These are phyloP conservation scores for Scheffersomyces stambukii DNA, from an alignment of 1,139 yeast species.

Conservation along the genomic window DNA sequence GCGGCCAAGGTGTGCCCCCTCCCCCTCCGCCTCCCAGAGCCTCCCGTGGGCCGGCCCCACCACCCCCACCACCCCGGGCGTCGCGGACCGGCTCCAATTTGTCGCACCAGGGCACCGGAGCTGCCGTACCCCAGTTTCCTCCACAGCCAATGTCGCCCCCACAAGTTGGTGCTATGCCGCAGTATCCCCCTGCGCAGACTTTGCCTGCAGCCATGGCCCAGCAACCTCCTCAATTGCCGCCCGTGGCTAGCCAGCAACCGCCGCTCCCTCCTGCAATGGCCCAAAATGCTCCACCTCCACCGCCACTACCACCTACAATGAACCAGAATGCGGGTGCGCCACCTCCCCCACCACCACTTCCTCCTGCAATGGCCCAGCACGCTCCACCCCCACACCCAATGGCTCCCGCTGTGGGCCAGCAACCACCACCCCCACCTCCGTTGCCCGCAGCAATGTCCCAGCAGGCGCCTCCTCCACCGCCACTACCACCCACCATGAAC, in stretches of 20 bases:
- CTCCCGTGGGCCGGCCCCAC: conserved; percentile 16
- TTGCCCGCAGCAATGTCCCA: conserved; percentile 16
- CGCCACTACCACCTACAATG: conserved; percentile 16
- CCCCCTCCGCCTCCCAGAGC: conserved; percentile 33
- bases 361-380: conserved; percentile 2
- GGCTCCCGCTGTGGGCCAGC: too few species aligned
- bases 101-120: too few species aligned
- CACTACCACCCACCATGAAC: conserved; percentile 22
- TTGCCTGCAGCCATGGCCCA: conserved; percentile 10
- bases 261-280: conserved; percentile 13
- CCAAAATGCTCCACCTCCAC: conserved; percentile 11
- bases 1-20: conserved; percentile 14
- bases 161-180: conserved; percentile 4
- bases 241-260: conserved; percentile 8
- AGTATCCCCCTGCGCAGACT: conserved; percentile 8
- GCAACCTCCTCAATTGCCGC: conserved; percentile 7
- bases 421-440: conserved; percentile 16
- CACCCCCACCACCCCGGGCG: conserved; percentile 11
- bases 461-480: conserved; percentile 20
- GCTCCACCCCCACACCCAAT: conserved; percentile 12
- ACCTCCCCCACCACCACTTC: conserved; percentile 10
- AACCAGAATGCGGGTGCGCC: conserved; percentile 9
- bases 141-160: conserved; percentile 8
- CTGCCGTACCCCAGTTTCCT: too few species aligned
- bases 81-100: too few species aligned